Evolutionary conservation across 2,329 filamentous ascomycete genomes (phyloP), one percentile per base, ranked within the genome.

Genomic region (Ceratocystis colombiana): DNA sequence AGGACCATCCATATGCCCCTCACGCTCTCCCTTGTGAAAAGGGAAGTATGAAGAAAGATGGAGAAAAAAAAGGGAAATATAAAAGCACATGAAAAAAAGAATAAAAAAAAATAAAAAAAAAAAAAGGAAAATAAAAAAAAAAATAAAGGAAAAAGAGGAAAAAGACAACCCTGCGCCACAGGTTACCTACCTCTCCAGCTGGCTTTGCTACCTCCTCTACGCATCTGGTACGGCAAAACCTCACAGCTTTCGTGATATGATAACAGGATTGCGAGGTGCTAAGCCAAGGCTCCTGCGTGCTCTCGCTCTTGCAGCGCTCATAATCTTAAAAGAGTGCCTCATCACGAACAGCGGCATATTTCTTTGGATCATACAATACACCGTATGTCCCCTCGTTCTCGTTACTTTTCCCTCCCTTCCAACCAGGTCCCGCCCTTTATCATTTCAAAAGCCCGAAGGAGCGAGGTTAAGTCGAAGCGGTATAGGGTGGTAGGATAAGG

Each of bases 181-280:
- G 37, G 50, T 25, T 55, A 25, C 25, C 50, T 55, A 25, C 25
- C 50, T 30, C 50, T 55, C 22, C 50, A 55, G 50, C 50, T 55
- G 22, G 50, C 50, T 62, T 46, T 45, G 33, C 10, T 20, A 17
- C 20, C n/a, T 41, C n/a, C 41, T 62, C 41, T 46, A n/a, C 61
- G 28, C 28, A 62, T 25, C 37, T 45, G 25, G n/a, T 25, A 30
- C 61, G 17, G 37, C n/a, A 46, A 28, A 15, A 22, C 20, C 37
- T 44, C 41, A 15, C 33, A 41, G 17, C 20, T 48, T 20, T 48
- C 5, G 46, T 20, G 46, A 20, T 5, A 22, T n/a, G 6, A 48
- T 3, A 15, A 15, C 37, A 41, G 37, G 37, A 48, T n/a, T 48
- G 46, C 8, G 5, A 48, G 46, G 2, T 48, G 17, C 17, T 48